Evolutionary conservation across 192 early-diverging fungal species (phyloP).

Genomic region (Umbelopsis sp.): DNA sequence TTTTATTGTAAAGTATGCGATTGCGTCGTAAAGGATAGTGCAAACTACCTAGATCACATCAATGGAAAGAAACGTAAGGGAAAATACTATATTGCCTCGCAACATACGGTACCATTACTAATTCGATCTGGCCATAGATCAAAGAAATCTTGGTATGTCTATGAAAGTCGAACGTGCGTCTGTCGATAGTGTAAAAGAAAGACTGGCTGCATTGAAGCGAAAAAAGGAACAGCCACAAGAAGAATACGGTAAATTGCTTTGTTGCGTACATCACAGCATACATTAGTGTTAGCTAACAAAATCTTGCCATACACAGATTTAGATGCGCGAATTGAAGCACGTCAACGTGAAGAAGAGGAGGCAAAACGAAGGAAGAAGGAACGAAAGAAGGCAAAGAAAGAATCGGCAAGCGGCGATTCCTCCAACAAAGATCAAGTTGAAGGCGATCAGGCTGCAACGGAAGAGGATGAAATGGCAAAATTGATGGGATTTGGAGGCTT

Average conservation of each 20-base stretch:
- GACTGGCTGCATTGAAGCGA: constrained; percentile 69
- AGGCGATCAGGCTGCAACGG: constrained; percentile 48
- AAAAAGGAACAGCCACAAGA: constrained; percentile 60
- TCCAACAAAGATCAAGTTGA: constrained; percentile 32
- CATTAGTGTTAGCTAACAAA: background rate
- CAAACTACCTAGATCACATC: constrained; percentile 89
- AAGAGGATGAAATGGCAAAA: constrained; percentile 67
- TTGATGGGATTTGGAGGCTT: constrained; percentile 75
- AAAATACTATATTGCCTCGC: background rate
- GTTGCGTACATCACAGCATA: no score
- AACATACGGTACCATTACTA: background rate
- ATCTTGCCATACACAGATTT: constrained; percentile 51
- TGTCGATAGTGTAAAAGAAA: constrained; percentile 72
- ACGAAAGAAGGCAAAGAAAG: constrained; percentile 60
- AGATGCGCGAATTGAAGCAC: constrained; percentile 64
- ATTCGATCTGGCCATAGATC: constrained; percentile 53
- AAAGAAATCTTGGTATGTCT: constrained; percentile 75
- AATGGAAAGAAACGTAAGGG: constrained; percentile 84
- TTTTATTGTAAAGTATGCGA: constrained; percentile 93
- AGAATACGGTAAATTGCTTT: constrained; percentile 49
- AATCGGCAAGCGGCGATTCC: constrained; percentile 42
- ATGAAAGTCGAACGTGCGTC: constrained; percentile 83
- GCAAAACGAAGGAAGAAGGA: constrained; percentile 60
- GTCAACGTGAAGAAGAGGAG: constrained; percentile 70
- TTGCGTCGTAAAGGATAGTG: constrained; percentile 85